A percentile compares a stretch with the other conserved stretches of the same genome.
These are phyloP conservation scores for Cordyceps cicadae DNA, from an alignment of 2,329 filamentous ascomycete genomes.

Conservation along the genomic window DNA sequence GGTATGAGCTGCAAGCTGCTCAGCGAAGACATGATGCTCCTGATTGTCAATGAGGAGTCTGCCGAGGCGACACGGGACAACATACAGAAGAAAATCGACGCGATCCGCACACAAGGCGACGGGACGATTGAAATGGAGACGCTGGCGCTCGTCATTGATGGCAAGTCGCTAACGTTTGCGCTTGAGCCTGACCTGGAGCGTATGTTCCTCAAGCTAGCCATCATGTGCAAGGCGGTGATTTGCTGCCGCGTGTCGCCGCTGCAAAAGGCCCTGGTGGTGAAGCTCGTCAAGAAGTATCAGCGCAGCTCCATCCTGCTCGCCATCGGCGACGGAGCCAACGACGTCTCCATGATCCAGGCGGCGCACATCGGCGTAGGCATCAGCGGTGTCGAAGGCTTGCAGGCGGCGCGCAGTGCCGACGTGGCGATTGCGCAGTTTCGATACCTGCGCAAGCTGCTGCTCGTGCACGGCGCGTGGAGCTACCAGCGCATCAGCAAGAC, in stretches of 20 bases:
- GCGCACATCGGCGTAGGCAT: conserved; percentile 97
- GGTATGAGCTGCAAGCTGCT: conserved; percentile 99
- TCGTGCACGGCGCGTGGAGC: conserved; percentile 95
- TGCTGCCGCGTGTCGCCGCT: conserved; percentile 95
- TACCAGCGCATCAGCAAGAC: conserved; percentile 96
- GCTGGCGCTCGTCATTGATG: conserved; percentile 88
- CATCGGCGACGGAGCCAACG: conserved; percentile 95
- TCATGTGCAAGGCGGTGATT: conserved; percentile 98
- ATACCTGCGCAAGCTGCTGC: conserved; percentile 82
- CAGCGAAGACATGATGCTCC: conserved; percentile 95
- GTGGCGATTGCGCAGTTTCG: conserved; percentile 94
- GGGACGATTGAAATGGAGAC: conserved; percentile 73
- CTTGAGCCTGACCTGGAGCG: conserved; percentile 92
- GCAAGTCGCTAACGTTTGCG: conserved; percentile 87
- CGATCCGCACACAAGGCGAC: conserved; percentile 74
- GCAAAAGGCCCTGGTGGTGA: conserved; percentile 95
- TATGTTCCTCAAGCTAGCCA: conserved; percentile 81
- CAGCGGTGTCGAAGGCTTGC: conserved; percentile 91
- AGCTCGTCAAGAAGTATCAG: conserved; percentile 88
- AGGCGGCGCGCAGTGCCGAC: conserved; percentile 91
- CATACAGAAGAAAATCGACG: conserved; percentile 85
- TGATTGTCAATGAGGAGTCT: conserved; percentile 90
- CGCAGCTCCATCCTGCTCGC: conserved; percentile 86
- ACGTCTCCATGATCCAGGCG: conserved; percentile 99
- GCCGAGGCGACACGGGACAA: conserved; percentile 76